Conservation (phyloP, 805 yeast genomes). For the Saccharomycopsis fodiens region DNA sequence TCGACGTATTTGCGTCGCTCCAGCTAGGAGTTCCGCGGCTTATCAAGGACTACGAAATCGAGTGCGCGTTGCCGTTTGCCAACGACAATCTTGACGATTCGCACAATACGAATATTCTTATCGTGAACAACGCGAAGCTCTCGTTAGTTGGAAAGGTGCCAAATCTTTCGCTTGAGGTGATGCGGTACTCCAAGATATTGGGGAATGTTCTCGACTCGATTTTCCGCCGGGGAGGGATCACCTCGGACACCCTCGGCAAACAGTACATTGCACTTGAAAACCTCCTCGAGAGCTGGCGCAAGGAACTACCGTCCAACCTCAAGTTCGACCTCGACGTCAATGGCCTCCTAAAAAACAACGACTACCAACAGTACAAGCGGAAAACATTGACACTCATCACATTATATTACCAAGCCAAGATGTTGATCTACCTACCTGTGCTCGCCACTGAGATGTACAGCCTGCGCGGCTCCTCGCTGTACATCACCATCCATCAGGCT, state of each 20-base stretch:
- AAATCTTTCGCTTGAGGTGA: constrained; percentile 51
- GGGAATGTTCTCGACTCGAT: constrained; percentile 68
- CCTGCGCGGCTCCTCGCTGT: constrained; percentile 42
- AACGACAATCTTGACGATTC: constrained; percentile 34
- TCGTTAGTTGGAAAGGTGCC: constrained; percentile 66
- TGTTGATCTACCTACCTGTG: constrained; percentile 59
- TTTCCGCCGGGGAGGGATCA: constrained; percentile 48
- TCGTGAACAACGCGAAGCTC: constrained; percentile 50
- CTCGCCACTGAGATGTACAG: constrained; percentile 37
- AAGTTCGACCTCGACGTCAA: constrained; percentile 58
- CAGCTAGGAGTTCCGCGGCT: constrained; percentile 78
- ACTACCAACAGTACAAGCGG: constrained; percentile 25
- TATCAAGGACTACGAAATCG: constrained; percentile 73
- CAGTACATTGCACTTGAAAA: constrained; percentile 45
- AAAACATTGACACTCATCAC: constrained; percentile 46
- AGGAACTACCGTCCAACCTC: constrained; percentile 54
- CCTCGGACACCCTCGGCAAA: constrained; percentile 25
- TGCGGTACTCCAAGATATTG: constrained; percentile 64
- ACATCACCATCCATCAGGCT: constrained; percentile 62
- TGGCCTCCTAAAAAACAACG: constrained; percentile 37
- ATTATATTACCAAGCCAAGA: constrained; percentile 54
- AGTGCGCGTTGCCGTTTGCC: constrained; percentile 74
- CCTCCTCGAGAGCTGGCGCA: constrained; percentile 71
- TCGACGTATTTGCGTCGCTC: constrained; percentile 69
- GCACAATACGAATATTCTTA: constrained; percentile 45